phyloP scores from a whole-genome alignment of 1,139 yeast genomes.

The Candida pseudocylindracea region DNA sequence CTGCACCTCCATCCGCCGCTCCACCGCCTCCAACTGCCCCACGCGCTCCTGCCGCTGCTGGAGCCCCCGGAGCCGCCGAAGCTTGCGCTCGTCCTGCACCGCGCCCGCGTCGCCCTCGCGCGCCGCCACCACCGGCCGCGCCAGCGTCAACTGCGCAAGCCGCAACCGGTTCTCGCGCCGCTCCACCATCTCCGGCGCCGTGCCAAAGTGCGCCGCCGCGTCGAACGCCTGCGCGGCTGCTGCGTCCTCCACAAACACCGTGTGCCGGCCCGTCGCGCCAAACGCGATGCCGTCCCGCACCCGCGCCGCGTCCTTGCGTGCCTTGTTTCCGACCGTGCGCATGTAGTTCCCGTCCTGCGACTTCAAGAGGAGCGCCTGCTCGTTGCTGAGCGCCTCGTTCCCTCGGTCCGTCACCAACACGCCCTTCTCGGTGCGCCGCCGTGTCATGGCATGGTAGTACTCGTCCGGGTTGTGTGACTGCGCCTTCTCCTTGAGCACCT shows the following conservation, averaged over 20 bases:
- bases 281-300: conserved; percentile 31
- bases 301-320: conserved; percentile 39
- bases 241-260: conserved; percentile 57
- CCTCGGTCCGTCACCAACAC: conserved; percentile 46
- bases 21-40: conserved; percentile 40
- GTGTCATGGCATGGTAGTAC: conserved; percentile 83
- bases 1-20: conserved; percentile 51
- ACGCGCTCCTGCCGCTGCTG: conserved; percentile 47
- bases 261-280: conserved; percentile 47
- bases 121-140: conserved; percentile 6
- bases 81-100: conserved; percentile 24
- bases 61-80: conserved; percentile 30
- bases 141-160: conserved; percentile 29
- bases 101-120: conserved; percentile 10
- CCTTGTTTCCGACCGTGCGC: conserved; percentile 23
- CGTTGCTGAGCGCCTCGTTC: conserved; percentile 35
- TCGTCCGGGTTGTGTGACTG: conserved; percentile 80
- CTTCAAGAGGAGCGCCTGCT: conserved; percentile 62
- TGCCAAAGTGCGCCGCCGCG: conserved; percentile 44
- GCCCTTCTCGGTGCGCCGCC: conserved; percentile 49
- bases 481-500: conserved; percentile 53
- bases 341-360: conserved; percentile 81
- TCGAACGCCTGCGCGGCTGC: conserved; percentile 33
- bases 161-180: conserved; percentile 58
- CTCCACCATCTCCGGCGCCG: conserved; percentile 38